Conservation (phyloP, 2,329 filamentous ascomycete genomes). For the Verticillium klebahnii region DNA sequence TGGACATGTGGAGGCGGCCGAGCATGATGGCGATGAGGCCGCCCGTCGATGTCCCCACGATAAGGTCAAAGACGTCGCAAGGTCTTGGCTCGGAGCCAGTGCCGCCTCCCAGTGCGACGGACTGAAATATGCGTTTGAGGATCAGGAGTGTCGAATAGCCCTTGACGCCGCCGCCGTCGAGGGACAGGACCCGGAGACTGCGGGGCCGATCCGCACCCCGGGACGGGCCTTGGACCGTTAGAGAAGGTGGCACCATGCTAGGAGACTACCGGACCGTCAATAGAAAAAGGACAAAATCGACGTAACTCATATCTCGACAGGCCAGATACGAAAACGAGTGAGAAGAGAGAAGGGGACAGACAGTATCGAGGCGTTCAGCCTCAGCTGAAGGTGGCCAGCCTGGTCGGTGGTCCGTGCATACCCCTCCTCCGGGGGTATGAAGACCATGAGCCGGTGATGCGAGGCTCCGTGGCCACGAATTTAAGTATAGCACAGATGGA, state of each 20-base stretch:
- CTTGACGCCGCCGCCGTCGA: slow-evolving; percentile 29
- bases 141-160: slow-evolving; percentile 28
- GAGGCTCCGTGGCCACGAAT: too few species aligned
- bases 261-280: neutral
- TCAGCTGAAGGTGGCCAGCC: too few species aligned
- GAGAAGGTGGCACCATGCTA: neutral
- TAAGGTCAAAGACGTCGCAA: slow-evolving; percentile 32
- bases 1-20: neutral
- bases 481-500: too few species aligned
- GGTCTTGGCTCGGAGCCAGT: slow-evolving; percentile 19
- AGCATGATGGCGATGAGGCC: neutral
- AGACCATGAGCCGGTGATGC: too few species aligned
- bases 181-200: slow-evolving; percentile 15
- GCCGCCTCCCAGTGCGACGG: slow-evolving; percentile 15
- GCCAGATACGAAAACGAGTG: too few species aligned
- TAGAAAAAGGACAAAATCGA: too few species aligned
- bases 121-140: slow-evolving; percentile 23
- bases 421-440: too few species aligned
- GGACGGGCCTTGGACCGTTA: neutral
- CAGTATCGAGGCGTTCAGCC: too few species aligned
- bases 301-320: too few species aligned
- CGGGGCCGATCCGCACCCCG: neutral
- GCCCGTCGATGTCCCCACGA: neutral
- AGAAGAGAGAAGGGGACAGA: too few species aligned
- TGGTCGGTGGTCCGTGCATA: too few species aligned